Base-by-base conservation (phyloP, 768 basidiomycete species). In the Calocera cornea region DNA sequence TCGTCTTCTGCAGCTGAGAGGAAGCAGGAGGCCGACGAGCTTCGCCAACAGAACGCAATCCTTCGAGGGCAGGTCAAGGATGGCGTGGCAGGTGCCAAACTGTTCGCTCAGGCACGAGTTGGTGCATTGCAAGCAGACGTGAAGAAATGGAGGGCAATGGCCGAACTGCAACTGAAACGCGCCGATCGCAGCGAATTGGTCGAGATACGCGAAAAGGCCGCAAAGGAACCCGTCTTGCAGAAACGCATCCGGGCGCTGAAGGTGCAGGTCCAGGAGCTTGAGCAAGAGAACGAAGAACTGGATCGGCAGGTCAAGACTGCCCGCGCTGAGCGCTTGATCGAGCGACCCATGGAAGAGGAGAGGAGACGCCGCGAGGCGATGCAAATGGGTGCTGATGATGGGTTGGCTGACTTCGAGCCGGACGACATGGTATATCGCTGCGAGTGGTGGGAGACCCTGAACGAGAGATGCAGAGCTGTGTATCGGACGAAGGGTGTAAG, bases 381-480 rank as follows among this genome's bases (percentile, higher is more conserved):
- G 27, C 14, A 60, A 16, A 14, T 33, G 27, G 54, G 54, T 12
- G 14, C 22, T 5, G 22, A 60, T 60, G 54, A 27, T 16, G 54
- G 54, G 7, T 19, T 60, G 24, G 14, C 2, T 8, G 54, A 16
- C 2, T 60, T 60, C 54, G 54, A 60, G 24, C 54, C 54, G 14
- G 54, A 60, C 22, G 54, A 60, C 7, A 27, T 60, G 54, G 54
- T 60, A 27, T 60, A 60, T 33, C 54, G 54, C 22, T 60, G 54
- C 27, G 54, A 60, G 54, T 60, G 54, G 54, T 60, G 54, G 54
- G 54, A 60, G 19, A 60, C 54, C 5, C 54, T 60, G 54, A 27
- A 60, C 19, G 54, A 27, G 54, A 27, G 31, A 27, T 60, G 54
- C 54, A 60, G 54, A 33, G 54, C 54, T 2, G 54, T 60, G 24